These are phyloP conservation scores for Silene noctiflora DNA, from an alignment of 179 eudicot genomes.

Conservation along the genomic window DNA sequence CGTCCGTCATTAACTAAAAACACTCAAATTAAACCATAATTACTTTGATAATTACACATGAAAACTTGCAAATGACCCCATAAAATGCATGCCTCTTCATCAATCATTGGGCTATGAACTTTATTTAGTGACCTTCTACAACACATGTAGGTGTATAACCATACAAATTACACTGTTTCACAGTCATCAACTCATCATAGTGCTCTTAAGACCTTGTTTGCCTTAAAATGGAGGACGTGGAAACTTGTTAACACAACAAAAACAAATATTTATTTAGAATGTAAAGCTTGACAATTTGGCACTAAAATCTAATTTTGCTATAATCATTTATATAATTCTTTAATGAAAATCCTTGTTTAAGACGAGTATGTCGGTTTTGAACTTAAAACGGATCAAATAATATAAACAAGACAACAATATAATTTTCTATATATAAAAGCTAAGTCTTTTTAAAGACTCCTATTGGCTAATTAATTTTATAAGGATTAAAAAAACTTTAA, in stretches of 20 bases:
- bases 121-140: background rate
- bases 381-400: too few relatives aligned
- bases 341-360: too few relatives aligned
- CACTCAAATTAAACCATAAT: background rate
- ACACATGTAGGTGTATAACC: background rate
- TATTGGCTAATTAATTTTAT: too few relatives aligned
- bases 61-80: slow-evolving; percentile 3
- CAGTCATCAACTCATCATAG: background rate
- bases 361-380: too few relatives aligned
- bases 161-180: background rate
- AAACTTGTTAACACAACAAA: background rate
- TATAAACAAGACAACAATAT: too few relatives aligned
- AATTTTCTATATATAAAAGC: too few relatives aligned
- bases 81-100: slow-evolving; percentile 13
- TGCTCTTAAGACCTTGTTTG: background rate
- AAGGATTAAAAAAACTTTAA: too few relatives aligned
- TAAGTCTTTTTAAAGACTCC: too few relatives aligned
- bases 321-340: background rate
- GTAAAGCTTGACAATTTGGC: background rate
- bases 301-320: background rate
- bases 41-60: background rate
- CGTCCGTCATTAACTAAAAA: background rate
- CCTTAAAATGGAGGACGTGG: background rate
- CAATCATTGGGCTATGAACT: background rate
- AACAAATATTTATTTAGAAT: background rate